Conservation (phyloP, 345 rosid species). For the Aurinia saxatilis region DNA sequence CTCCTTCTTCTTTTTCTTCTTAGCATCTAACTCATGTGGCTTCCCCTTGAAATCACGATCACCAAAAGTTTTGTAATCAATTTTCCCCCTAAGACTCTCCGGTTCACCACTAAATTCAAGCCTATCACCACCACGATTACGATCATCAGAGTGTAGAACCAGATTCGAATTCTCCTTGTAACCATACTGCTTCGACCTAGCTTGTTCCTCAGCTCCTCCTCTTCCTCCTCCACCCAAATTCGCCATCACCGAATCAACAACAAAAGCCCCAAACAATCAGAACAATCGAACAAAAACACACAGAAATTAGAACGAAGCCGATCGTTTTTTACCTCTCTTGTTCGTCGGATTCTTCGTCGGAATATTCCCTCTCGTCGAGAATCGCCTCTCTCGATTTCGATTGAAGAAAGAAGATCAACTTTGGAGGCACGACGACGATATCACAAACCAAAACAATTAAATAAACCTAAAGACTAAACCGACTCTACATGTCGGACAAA, state of each 20-base stretch:
- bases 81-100: slow-evolving; percentile 69
- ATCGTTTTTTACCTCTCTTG: not conserved
- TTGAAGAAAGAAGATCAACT: not conserved
- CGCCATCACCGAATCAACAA: slow-evolving; percentile 38
- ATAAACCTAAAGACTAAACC: not conserved
- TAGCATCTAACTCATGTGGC: slow-evolving; percentile 66
- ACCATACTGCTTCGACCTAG: slow-evolving; percentile 79
- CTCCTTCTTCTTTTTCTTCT: slow-evolving; percentile 79
- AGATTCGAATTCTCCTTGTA: slow-evolving; percentile 73
- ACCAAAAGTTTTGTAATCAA: slow-evolving; percentile 69
- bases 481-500: not conserved
- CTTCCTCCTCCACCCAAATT: slow-evolving; percentile 70
- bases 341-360: not conserved
- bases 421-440: not conserved
- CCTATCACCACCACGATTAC: slow-evolving; percentile 62
- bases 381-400: not conserved
- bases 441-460: not conserved
- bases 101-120: slow-evolving; percentile 82
- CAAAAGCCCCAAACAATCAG: not conserved
- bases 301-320: not conserved
- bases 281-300: not conserved
- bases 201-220: slow-evolving; percentile 64
- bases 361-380: not conserved
- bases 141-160: slow-evolving; percentile 66
- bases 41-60: slow-evolving; percentile 59